Evolutionary conservation across 140 eudicot genomes (phyloP).

Genomic region (Cichorium intybus): DNA sequence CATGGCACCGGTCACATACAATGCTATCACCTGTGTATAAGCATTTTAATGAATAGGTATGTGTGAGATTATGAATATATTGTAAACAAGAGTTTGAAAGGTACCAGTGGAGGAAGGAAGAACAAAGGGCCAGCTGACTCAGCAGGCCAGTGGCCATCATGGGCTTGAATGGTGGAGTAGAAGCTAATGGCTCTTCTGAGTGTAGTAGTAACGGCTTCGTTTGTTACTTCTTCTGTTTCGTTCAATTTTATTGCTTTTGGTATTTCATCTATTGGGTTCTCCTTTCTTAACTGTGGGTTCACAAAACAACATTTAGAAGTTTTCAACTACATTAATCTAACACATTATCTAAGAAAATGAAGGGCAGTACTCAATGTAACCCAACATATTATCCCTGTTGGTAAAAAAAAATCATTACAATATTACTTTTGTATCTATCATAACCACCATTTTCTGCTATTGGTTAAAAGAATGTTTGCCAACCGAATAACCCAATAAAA

Average conservation of each 20-base stretch:
- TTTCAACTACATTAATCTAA: background rate
- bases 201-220: constrained; percentile 45
- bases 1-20: constrained; percentile 51
- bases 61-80: no score
- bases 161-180: constrained; percentile 55
- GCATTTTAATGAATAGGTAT: background rate
- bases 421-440: no score
- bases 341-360: background rate
- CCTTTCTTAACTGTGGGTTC: constrained; percentile 48
- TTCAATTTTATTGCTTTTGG: constrained; percentile 31
- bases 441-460: no score
- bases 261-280: constrained; percentile 32
- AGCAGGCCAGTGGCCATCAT: constrained; percentile 70
- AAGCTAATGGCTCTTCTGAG: constrained; percentile 44
- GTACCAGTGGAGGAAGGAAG: constrained; percentile 55
- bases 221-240: constrained; percentile 41
- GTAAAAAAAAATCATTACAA: no score
- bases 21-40: constrained; percentile 45
- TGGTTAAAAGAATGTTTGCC: no score
- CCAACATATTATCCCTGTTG: no score
- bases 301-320: background rate
- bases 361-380: background rate
- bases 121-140: constrained; percentile 59
- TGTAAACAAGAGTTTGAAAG: background rate
- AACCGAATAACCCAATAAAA: no score